Percentiles rank a stretch among this genome's conserved stretches.
phyloP scores from a whole-genome alignment of 768 basidiomycete genomes.

The Ramaria sp. region DNA sequence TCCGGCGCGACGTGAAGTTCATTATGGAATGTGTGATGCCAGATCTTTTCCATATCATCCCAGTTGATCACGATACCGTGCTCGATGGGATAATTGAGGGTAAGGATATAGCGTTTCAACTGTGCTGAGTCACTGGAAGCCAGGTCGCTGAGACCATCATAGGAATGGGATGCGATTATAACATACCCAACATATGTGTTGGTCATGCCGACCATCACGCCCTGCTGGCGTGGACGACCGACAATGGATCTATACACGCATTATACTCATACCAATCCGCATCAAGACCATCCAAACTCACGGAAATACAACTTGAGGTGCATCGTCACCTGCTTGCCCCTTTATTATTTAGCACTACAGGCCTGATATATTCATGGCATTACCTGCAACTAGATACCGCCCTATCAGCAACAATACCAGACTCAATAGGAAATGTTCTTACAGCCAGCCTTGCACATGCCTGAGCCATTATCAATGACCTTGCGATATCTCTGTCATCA shows the following conservation, averaged over 20 bases:
- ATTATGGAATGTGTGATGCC: slow-evolving; percentile 13
- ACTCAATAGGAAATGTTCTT: neutral
- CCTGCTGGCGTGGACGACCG: slow-evolving; percentile 36
- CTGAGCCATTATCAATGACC: slow-evolving; percentile 13
- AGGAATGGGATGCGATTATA: neutral
- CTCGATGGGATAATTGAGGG: slow-evolving; percentile 25
- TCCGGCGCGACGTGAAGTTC: slow-evolving; percentile 12
- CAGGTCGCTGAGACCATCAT: neutral
- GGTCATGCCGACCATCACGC: slow-evolving; percentile 40
- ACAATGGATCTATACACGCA: slow-evolving; percentile 26
- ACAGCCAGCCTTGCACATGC: slow-evolving; percentile 13
- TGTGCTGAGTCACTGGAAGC: slow-evolving; percentile 32
- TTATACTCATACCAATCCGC: neutral
- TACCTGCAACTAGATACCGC: too few species aligned
- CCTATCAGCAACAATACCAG: too few species aligned
- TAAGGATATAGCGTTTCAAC: slow-evolving; percentile 38
- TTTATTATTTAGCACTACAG: too few species aligned
- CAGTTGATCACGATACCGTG: slow-evolving; percentile 12
- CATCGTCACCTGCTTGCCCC: slow-evolving; percentile 9
- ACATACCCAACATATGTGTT: slow-evolving; percentile 35
- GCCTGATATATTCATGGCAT: too few species aligned
- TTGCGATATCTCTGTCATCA: neutral
- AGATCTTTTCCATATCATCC: slow-evolving; percentile 13
- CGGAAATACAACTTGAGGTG: slow-evolving; percentile 12
- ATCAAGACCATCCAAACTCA: neutral